These are phyloP conservation scores for Suillus clintonianus DNA, from an alignment of 768 basidiomycete genomes.

Conservation along the genomic window DNA sequence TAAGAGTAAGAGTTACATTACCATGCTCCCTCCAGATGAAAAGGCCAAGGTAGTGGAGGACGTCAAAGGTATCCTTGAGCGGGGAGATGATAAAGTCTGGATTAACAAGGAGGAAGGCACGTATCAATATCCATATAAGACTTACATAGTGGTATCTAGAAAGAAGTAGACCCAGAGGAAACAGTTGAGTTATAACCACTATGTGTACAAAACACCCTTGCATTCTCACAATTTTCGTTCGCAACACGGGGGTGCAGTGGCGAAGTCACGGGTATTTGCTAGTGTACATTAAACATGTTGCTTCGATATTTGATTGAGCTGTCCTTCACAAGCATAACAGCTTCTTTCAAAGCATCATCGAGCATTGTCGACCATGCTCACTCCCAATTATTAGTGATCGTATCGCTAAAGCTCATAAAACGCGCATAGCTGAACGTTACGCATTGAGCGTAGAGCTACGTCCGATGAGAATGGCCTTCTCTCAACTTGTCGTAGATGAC, in stretches of 20 bases:
- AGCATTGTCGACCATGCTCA: conserved; percentile 43
- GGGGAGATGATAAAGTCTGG: conserved; percentile 69
- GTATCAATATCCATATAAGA: conserved; percentile 83
- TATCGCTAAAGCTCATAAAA: conserved; percentile 38
- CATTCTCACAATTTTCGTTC: not conserved
- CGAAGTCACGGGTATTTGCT: not conserved
- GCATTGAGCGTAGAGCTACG: conserved; percentile 29
- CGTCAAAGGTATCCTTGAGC: conserved; percentile 55
- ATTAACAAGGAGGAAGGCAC: conserved; percentile 77
- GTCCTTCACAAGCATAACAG: conserved; percentile 16
- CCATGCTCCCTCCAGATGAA: conserved; percentile 58
- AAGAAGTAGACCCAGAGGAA: conserved; percentile 36
- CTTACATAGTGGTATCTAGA: conserved; percentile 53
- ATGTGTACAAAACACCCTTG: not conserved
- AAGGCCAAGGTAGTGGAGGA: conserved; percentile 53
- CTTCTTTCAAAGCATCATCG: conserved; percentile 21
- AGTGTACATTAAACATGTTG: not conserved
- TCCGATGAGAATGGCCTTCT: conserved; percentile 46
- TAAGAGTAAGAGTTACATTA: conserved; percentile 84
- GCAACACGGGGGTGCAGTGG: not conserved
- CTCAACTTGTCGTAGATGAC: conserved; percentile 50
- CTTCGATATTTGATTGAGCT: not conserved
- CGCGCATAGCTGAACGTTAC: conserved; percentile 14
- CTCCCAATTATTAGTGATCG: conserved; percentile 55
- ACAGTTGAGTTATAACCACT: not conserved